Evolutionary conservation across 306 rosid genomes (phyloP), one percentile per base, ranked within the genome.

Genomic region (Prunus mongolica): DNA sequence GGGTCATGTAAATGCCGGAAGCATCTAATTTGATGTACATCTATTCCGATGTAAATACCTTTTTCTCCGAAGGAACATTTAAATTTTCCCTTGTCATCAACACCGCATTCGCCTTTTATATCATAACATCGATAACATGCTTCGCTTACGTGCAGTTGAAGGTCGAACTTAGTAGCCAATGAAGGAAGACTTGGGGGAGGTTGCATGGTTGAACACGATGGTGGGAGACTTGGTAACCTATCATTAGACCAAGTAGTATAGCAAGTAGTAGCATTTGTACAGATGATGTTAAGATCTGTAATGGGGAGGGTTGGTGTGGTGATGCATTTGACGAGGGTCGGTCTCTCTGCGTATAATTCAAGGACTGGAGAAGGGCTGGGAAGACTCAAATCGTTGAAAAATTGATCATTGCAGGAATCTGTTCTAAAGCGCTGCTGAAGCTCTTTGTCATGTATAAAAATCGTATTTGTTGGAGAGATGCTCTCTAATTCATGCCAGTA

Each of bases 381-480:
- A 60, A 69, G 63, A 49, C 54, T 12, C 73, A 57, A 13, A 14
- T 20, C 15, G 0, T 77, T 0, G 15, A 66, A 0, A 55, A 28
- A 0, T 54, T 12, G 22, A 19, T 28, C 51, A 1, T 2, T 1
- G 65, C 67, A 60, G 2, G 0, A 22, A 22, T 22, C 0, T 22
- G 24, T 22, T 22, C 24, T 0, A 22, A 22, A 22, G 20, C 1
- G 13, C 3, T 1, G 3, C 1, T 6, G 6, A 3, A 76, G 68
- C 5, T 2, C 12, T 25, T 0, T 0, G 60, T 66, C 58, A 0
- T 44, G 0, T 5, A 67, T 67, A 3, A 0, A 0, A 44, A 67
- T 1, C 1, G 13, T 3, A 13, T 28, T 7, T 12, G 51, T 14
- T 12, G 0, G 46, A 54, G 4, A 2, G 4, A 18, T 25, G n/a